Evolutionary conservation across 2,329 filamentous ascomycete species (phyloP).

Genomic region (Apiospora arundinis): DNA sequence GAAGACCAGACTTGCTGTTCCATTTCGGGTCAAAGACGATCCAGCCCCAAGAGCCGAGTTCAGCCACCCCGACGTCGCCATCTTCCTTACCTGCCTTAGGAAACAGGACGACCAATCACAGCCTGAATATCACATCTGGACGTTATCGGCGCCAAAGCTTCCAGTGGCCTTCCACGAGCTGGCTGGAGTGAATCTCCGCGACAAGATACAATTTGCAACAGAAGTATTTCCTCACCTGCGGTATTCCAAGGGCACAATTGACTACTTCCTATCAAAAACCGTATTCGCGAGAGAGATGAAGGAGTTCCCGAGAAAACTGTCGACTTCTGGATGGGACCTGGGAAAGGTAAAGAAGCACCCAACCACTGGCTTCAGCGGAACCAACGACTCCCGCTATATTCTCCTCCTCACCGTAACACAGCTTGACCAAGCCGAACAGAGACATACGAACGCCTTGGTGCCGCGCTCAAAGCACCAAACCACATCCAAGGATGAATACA

Average conservation of each 20-base stretch:
- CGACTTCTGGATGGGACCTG: slow-evolving; percentile 72
- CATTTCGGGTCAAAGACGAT: slow-evolving; percentile 64
- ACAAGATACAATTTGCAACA: slow-evolving; percentile 53
- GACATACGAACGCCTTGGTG: slow-evolving; percentile 72
- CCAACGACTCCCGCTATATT: slow-evolving; percentile 65
- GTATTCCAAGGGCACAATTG: slow-evolving; percentile 59
- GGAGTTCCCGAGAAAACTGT: slow-evolving; percentile 68
- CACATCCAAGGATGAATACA: background rate
- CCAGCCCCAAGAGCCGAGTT: slow-evolving; percentile 64
- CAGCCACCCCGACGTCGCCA: slow-evolving; percentile 65
- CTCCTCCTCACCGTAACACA: slow-evolving; percentile 64
- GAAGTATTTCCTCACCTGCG: slow-evolving; percentile 60
- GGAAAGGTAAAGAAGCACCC: slow-evolving; percentile 52
- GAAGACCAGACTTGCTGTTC: slow-evolving; percentile 58
- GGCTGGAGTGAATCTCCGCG: slow-evolving; percentile 63
- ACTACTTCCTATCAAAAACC: slow-evolving; percentile 66
- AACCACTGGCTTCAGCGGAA: slow-evolving; percentile 73
- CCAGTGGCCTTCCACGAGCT: slow-evolving; percentile 48
- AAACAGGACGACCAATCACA: slow-evolving; percentile 57
- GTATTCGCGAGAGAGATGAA: slow-evolving; percentile 68
- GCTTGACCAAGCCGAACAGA: slow-evolving; percentile 58
- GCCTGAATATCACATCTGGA: slow-evolving; percentile 59
- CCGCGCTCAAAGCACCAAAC: slow-evolving; percentile 45
- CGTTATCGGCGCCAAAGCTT: slow-evolving; percentile 42
- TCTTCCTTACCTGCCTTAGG: slow-evolving; percentile 59